Conservation (phyloP, 2,329 filamentous ascomycete species). For the Calonectria leucothoes region DNA sequence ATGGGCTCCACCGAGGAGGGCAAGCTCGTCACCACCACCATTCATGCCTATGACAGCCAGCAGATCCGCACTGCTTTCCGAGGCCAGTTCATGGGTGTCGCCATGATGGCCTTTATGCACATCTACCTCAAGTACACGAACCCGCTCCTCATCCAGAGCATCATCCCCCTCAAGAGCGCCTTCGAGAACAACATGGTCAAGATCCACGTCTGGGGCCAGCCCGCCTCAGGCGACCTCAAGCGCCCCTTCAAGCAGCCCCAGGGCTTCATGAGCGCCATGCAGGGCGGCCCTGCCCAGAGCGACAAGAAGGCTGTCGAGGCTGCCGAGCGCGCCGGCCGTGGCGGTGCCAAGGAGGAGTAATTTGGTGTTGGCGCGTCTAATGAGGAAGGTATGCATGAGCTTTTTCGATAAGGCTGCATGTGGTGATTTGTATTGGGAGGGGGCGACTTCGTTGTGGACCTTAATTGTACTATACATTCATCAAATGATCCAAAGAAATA, state of each 20-base stretch:
- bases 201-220: constrained; percentile 90
- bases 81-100: constrained; percentile 93
- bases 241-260: constrained; percentile 91
- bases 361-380: neutral
- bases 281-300: constrained; percentile 81
- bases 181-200: constrained; percentile 97
- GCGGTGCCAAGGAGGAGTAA: constrained; percentile 80
- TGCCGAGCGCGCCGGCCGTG: constrained; percentile 79
- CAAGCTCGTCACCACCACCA: constrained; percentile 95
- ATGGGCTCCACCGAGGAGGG: constrained; percentile 95
- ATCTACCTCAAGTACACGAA: constrained; percentile 99
- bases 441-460: constrained; percentile 22
- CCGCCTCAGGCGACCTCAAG: constrained; percentile 91
- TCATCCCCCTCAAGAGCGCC: constrained; percentile 96
- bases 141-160: constrained; percentile 97
- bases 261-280: constrained; percentile 85
- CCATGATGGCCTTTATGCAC: constrained; percentile 99
- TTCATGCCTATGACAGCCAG: constrained; percentile 91
- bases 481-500: constrained; percentile 6
- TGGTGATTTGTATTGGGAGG: constrained; percentile 18
- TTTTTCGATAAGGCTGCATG: neutral
- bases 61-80: constrained; percentile 90
- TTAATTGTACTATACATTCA: constrained; percentile 32
- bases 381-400: constrained; percentile 17
- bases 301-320: constrained; percentile 91